These are phyloP conservation scores for Aethionema arabicum DNA, from an alignment of 345 rosid genomes.

Conservation along the genomic window DNA sequence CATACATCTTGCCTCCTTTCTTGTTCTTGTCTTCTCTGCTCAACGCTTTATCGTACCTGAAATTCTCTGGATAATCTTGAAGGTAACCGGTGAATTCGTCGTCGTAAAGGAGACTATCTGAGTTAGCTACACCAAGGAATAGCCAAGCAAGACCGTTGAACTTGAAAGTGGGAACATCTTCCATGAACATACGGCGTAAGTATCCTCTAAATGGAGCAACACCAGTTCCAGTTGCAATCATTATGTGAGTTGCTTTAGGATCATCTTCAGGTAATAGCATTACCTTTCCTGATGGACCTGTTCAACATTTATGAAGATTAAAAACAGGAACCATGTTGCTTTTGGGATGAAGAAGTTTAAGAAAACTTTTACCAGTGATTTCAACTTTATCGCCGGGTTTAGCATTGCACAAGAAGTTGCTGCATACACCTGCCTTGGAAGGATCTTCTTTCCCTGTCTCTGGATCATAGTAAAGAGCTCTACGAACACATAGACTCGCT, in stretches of 20 bases:
- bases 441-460: constrained; percentile 95
- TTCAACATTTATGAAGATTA: neutral
- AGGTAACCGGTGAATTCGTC: constrained; percentile 84
- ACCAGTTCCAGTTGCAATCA: constrained; percentile 98
- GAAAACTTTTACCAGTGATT: constrained; percentile 70
- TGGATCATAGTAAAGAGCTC: constrained; percentile 91
- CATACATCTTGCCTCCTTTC: constrained; percentile 97
- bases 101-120: constrained; percentile 90
- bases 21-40: constrained; percentile 93
- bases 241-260: constrained; percentile 84
- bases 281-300: constrained; percentile 95
- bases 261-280: constrained; percentile 96
- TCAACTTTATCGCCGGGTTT: constrained; percentile 87
- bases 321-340: neutral
- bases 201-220: constrained; percentile 93
- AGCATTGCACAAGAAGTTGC: constrained; percentile 86
- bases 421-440: constrained; percentile 83
- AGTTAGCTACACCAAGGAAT: constrained; percentile 97
- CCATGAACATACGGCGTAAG: constrained; percentile 97
- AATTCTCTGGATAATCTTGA: constrained; percentile 68
- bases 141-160: constrained; percentile 95
- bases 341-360: neutral
- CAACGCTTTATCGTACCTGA: constrained; percentile 81
- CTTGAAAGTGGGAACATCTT: constrained; percentile 68
- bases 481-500: constrained; percentile 90